Conservation (phyloP, 768 basidiomycete genomes). For the Collybiopsis confluens region DNA sequence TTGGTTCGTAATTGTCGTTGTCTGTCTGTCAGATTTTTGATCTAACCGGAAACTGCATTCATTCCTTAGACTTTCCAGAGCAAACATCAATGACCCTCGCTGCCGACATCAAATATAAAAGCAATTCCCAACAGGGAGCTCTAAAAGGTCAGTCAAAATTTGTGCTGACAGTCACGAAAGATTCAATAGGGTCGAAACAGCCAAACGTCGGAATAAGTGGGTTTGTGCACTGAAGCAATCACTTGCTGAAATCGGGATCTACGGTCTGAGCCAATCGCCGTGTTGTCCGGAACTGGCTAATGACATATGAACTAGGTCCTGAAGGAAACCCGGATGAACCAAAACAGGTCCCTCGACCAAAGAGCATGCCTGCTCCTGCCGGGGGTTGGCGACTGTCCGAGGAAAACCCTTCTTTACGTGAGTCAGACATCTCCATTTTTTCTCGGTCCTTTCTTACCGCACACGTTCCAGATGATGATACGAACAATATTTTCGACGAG, state of each 20-base stretch:
- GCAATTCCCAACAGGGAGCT: conserved; percentile 77
- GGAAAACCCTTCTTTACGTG: conserved; percentile 46
- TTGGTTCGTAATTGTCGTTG: conserved; percentile 35
- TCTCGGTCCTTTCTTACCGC: background rate
- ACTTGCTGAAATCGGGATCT: conserved; percentile 67
- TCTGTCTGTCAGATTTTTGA: conserved; percentile 3
- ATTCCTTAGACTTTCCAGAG: conserved; percentile 61
- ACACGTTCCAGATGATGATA: conserved; percentile 29
- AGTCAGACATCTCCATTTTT: conserved; percentile 9
- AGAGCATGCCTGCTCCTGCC: conserved; percentile 24
- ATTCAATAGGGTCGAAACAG: conserved; percentile 23
- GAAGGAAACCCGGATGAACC: conserved; percentile 49
- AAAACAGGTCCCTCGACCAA: conserved; percentile 16
- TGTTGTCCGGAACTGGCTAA: too few species aligned
- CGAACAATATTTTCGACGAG: conserved; percentile 44
- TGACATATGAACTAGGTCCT: background rate
- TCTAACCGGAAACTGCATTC: conserved; percentile 4
- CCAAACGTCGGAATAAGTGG: conserved; percentile 87
- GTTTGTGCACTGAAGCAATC: conserved; percentile 79
- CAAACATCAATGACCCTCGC: conserved; percentile 74
- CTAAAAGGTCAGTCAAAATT: conserved; percentile 46
- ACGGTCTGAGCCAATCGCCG: conserved; percentile 45
- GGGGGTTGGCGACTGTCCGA: conserved; percentile 52
- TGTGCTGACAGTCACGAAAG: background rate
- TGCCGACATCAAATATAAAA: conserved; percentile 86